Percentiles rank a stretch among this genome's conserved stretches.
These are phyloP conservation scores for Blastomyces silverae DNA, from an alignment of 2,329 filamentous ascomycete genomes.

Conservation along the genomic window DNA sequence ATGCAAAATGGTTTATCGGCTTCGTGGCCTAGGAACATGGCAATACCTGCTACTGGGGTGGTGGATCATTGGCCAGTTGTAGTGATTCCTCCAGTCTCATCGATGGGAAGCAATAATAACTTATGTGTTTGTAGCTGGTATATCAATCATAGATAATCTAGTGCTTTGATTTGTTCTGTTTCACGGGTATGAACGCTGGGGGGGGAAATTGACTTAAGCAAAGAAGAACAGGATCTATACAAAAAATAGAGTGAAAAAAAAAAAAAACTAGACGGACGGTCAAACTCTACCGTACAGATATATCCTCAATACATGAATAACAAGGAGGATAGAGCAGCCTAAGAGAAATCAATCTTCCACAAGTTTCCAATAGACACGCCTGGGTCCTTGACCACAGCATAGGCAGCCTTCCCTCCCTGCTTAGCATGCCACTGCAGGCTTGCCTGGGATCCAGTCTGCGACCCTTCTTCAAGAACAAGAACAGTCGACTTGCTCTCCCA, in stretches of 20 bases:
- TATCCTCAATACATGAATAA: background rate
- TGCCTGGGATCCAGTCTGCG: conserved; percentile 42
- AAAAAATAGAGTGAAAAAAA: background rate
- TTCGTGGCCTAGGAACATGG: background rate
- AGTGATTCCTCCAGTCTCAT: background rate
- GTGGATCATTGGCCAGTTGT: background rate
- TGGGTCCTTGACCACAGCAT: conserved; percentile 59
- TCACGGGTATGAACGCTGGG: background rate
- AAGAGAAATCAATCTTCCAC: conserved; percentile 56
- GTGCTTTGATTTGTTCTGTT: background rate
- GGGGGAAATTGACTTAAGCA: background rate
- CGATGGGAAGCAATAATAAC: background rate
- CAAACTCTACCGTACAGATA: background rate
- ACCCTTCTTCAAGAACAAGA: conserved; percentile 43
- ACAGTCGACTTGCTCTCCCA: conserved; percentile 63
- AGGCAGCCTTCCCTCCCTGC: conserved; percentile 51
- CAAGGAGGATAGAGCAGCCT: background rate
- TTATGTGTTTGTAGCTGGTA: background rate
- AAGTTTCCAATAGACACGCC: conserved; percentile 55
- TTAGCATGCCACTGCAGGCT: conserved; percentile 54
- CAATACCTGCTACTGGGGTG: too few species aligned
- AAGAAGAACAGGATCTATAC: background rate
- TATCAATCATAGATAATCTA: background rate
- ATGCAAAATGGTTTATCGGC: background rate
- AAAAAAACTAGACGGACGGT: background rate